Percentiles rank a stretch among this genome's conserved stretches.
These are phyloP conservation scores for Mycocentrospora acerina DNA, from an alignment of 2,329 filamentous ascomycete genomes.

Conservation along the genomic window DNA sequence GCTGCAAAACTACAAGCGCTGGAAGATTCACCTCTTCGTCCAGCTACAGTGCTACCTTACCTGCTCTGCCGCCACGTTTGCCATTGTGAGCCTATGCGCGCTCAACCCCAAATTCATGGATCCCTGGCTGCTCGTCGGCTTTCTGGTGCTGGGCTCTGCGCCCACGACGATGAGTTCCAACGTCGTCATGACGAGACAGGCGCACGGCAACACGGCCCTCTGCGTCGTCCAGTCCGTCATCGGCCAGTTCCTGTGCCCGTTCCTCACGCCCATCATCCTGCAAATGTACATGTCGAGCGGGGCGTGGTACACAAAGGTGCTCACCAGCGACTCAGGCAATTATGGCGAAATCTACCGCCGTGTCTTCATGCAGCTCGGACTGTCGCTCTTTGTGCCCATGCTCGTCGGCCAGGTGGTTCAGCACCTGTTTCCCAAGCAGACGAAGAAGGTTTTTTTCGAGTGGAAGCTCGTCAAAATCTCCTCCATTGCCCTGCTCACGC, in stretches of 20 bases:
- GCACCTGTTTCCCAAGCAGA: conserved; percentile 54
- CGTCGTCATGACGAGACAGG: conserved; percentile 70
- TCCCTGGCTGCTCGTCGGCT: conserved; percentile 65
- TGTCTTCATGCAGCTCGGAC: conserved; percentile 68
- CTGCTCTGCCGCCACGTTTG: conserved; percentile 64
- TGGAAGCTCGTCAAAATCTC: conserved; percentile 50
- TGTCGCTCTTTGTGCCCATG: conserved; percentile 67
- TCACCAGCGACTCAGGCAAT: conserved; percentile 53
- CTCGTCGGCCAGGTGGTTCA: conserved; percentile 62
- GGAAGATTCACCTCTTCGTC: conserved; percentile 67
- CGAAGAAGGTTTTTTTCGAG: conserved; percentile 56
- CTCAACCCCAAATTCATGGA: conserved; percentile 58
- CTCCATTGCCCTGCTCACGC: conserved; percentile 49
- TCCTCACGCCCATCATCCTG: conserved; percentile 65
- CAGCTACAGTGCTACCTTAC: conserved; percentile 68
- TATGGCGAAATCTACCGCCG: conserved; percentile 64
- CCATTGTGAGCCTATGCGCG: conserved; percentile 54
- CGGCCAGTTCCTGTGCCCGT: conserved; percentile 69
- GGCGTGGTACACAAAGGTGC: conserved; percentile 56
- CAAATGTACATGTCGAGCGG: conserved; percentile 60
- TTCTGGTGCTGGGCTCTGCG: conserved; percentile 67
- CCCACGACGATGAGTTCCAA: conserved; percentile 74
- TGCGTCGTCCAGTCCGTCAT: conserved; percentile 65
- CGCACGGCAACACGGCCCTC: conserved; percentile 60
- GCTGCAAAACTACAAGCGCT: conserved; percentile 62